Evolutionary conservation across 2,329 filamentous ascomycete species (phyloP), one percentile per base, ranked within the genome.

Genomic region (Amylocarpus encephaloides): DNA sequence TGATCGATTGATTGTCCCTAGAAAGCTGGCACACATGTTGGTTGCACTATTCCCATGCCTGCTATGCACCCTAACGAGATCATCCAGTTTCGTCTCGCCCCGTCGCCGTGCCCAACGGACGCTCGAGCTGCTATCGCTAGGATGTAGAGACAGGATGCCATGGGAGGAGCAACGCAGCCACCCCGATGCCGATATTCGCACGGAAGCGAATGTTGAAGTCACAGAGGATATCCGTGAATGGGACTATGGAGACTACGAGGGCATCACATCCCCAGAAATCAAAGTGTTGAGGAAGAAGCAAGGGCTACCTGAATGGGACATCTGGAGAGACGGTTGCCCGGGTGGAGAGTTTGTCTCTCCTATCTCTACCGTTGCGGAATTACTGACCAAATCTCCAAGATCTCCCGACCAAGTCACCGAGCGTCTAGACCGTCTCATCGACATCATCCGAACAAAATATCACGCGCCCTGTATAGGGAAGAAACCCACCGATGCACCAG

Each of bases 211-310:
- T 22, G 74, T 91, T 18, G 75, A 86, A 61, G 71, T 88, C 55
- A 86, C 83, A 1, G 77, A 88, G 46, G 82, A 83, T 53, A 81
- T 94, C 50, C 78, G 86, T 13, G 62, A 64, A 51, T 64, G 89
- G 88, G 85, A 93, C 69, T 94, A 95, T 64, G 89, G 87, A 40
- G 79, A 85, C 58, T 95, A 94, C 64, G 88, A 95, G 70, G 89
- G 89, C 7, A 77, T 93, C 64, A 88, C 85, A 33, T 84, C 77
- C 54, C 70, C 75, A 13, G 74, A 88, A 58, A 94, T 94, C 64
- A 74, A 78, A 45, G 73, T 75, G 46, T 62, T 71, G 58, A 77
- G 78, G 45, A 73, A 70, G 52, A 71, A 76, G 61, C 71, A 80
- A 51, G 86, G 86, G 6, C 70, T 77, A 16, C 50, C 50, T 5